Conservation (phyloP, 176 grass and related monocot genomes). For the Luzula sylvatica region DNA sequence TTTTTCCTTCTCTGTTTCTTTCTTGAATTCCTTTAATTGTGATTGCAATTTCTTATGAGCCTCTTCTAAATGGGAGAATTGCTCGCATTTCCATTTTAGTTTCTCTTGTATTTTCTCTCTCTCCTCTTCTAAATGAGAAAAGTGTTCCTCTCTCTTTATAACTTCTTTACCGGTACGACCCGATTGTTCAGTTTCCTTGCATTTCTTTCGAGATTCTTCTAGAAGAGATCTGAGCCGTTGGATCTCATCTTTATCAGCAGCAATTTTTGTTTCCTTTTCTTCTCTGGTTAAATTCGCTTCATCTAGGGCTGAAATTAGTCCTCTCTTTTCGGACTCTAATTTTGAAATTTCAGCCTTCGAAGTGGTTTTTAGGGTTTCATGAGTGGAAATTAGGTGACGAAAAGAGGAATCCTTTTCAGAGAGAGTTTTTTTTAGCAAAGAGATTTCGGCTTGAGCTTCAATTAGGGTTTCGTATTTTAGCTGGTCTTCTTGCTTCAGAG, state of each 20-base stretch:
- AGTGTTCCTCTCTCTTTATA: constrained; percentile 46
- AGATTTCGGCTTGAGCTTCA: neutral
- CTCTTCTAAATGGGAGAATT: constrained; percentile 83
- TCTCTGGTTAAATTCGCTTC: constrained; percentile 30
- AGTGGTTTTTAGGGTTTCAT: constrained; percentile 44
- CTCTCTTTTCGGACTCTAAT: constrained; percentile 41
- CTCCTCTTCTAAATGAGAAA: constrained; percentile 55
- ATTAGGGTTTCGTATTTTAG: constrained; percentile 3
- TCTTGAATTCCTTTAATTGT: constrained; percentile 38
- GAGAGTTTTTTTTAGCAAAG: constrained; percentile 9
- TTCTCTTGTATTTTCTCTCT: constrained; percentile 36
- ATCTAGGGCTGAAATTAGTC: constrained; percentile 44
- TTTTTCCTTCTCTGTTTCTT: constrained; percentile 41
- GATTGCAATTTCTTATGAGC: constrained; percentile 50
- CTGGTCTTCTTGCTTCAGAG: neutral
- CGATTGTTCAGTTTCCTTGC: constrained; percentile 37
- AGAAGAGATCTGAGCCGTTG: constrained; percentile 31
- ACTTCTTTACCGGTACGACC: constrained; percentile 35
- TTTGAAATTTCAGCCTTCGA: constrained; percentile 26
- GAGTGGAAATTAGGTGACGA: constrained; percentile 27
- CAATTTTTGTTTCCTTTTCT: constrained; percentile 33
- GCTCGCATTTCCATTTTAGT: constrained; percentile 81
- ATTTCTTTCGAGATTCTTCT: constrained; percentile 43
- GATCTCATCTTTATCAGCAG: constrained; percentile 35
- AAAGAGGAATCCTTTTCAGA: constrained; percentile 57